Evolutionary conservation across 495 filamentous ascomycete genomes (phyloP).

Genomic region (Penicillium simplicissimum): DNA sequence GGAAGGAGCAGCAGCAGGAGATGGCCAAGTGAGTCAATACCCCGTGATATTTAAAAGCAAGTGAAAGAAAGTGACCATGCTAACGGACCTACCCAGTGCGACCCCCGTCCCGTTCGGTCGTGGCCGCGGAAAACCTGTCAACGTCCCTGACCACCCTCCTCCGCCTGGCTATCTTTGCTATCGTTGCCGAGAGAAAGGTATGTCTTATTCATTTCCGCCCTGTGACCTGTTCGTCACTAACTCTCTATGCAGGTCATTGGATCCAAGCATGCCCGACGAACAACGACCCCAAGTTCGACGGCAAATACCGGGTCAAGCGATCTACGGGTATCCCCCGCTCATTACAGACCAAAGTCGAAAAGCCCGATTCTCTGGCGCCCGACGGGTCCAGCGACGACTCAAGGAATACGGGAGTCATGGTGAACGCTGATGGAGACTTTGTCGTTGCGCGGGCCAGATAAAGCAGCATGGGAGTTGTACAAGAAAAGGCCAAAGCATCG

Average conservation of each 20-base stretch:
- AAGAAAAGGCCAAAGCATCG: conserved; percentile 84
- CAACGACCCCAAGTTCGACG: conserved; percentile 92
- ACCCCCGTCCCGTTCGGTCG: conserved; percentile 61
- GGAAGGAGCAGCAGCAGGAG: conserved; percentile 84
- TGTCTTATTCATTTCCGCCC: neutral
- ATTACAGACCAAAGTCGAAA: conserved; percentile 90
- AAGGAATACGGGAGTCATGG: conserved; percentile 88
- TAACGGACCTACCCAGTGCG: conserved; percentile 43
- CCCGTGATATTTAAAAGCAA: neutral
- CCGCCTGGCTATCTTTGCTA: conserved; percentile 95
- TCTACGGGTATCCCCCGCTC: conserved; percentile 95
- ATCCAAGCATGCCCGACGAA: conserved; percentile 97
- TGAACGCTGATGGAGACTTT: conserved; percentile 95
- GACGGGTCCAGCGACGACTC: conserved; percentile 73
- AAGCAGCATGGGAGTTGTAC: conserved; percentile 92
- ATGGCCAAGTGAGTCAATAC: conserved; percentile 79
- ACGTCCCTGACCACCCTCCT: conserved; percentile 85
- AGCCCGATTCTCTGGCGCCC: conserved; percentile 70
- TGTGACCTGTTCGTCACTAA: neutral
- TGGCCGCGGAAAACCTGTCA: conserved; percentile 61
- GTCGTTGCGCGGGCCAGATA: conserved; percentile 93
- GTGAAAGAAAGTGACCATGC: neutral
- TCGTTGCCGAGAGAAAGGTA: conserved; percentile 92
- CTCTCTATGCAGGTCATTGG: conserved; percentile 69
- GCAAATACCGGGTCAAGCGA: conserved; percentile 84